phyloP scores from a whole-genome alignment of 495 filamentous ascomycete species.

The Penicillium fimorum region DNA sequence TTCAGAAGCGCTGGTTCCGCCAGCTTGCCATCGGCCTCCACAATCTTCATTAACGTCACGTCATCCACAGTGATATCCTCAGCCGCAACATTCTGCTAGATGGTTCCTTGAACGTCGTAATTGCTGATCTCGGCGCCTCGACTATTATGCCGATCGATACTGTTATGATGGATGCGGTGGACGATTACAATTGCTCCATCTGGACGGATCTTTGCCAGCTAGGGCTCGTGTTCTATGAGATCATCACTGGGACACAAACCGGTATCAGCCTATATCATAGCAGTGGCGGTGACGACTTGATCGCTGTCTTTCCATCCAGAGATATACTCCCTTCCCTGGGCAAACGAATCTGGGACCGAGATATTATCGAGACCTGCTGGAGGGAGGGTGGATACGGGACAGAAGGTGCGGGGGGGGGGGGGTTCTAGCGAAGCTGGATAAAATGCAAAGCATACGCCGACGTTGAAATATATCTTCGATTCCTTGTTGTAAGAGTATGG shows the following conservation, averaged over 20 bases:
- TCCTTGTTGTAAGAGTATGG: not conserved
- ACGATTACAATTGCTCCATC: slow-evolving; percentile 2
- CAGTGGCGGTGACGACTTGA: not conserved
- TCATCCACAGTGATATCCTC: slow-evolving; percentile 1
- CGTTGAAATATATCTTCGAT: not conserved
- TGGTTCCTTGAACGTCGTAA: not conserved
- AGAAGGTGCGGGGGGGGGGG: not conserved
- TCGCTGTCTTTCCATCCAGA: not conserved
- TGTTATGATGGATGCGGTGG: not conserved
- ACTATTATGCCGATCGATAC: not conserved
- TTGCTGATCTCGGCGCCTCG: slow-evolving; percentile 1
- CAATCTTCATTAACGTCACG: not conserved
- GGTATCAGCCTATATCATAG: not conserved
- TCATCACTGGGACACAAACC: not conserved
- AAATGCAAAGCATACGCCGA: not conserved
- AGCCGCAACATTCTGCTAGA: slow-evolving; percentile 2
- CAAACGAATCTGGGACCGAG: not conserved
- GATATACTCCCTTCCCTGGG: not conserved
- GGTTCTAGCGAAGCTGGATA: not conserved
- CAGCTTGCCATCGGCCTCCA: not conserved
- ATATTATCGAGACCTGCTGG: slow-evolving; percentile 2
- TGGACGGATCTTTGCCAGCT: slow-evolving; percentile 4
- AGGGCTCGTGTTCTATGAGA: not conserved
- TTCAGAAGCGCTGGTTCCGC: slow-evolving; percentile 1
- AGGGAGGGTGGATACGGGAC: not conserved